Evolutionary conservation across 768 basidiomycete species (phyloP).

Genomic region (Tylopilus felleus): DNA sequence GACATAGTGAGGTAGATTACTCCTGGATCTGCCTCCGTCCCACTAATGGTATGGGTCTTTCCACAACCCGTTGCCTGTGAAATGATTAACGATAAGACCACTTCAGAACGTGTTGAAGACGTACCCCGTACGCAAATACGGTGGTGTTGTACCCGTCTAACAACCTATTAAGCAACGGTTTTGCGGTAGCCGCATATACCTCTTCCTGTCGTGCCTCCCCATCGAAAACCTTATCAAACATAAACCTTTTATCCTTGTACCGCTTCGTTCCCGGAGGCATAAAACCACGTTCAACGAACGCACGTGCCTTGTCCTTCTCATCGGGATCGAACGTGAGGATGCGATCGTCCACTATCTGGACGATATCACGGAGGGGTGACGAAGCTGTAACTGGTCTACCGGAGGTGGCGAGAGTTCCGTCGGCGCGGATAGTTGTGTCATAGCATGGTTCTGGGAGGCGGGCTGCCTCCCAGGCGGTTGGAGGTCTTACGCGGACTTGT

Average conservation of each 20-base stretch:
- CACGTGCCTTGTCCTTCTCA: constrained; percentile 75
- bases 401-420: constrained; percentile 78
- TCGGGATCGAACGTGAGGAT: constrained; percentile 96
- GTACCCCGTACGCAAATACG: constrained; percentile 96
- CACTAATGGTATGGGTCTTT: constrained; percentile 98
- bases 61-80: constrained; percentile 98
- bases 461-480: constrained; percentile 78
- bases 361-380: constrained; percentile 67
- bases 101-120: constrained; percentile 29
- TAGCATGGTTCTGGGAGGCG: constrained; percentile 75
- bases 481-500: constrained; percentile 87
- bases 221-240: constrained; percentile 93
- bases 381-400: constrained; percentile 48
- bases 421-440: constrained; percentile 72
- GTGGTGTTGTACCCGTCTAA: constrained; percentile 96
- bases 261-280: constrained; percentile 84
- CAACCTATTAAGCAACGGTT: constrained; percentile 79
- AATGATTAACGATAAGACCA: constrained; percentile 11
- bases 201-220: constrained; percentile 79
- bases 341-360: constrained; percentile 91
- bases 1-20: constrained; percentile 97
- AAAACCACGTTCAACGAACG: constrained; percentile 84
- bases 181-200: constrained; percentile 83
- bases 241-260: constrained; percentile 95
- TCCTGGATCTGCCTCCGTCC: constrained; percentile 82